Conservation (phyloP, 257 asterid genomes). For the Solanum clarkiae region DNA sequence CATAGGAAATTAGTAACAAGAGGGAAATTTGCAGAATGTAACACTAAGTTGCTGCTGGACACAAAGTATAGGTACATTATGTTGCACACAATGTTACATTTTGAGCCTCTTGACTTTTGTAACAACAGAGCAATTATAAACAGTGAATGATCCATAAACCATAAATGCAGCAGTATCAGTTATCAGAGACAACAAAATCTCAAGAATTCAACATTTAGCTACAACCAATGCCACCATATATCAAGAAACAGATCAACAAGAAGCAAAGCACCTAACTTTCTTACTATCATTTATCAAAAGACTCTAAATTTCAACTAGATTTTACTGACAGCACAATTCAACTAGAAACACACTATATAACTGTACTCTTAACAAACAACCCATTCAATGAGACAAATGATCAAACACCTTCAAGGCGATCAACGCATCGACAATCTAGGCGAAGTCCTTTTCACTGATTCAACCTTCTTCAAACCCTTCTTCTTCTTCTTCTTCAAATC, state of each 20-base stretch:
- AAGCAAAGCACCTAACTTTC: background rate
- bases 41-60: background rate
- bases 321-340: background rate
- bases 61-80: background rate
- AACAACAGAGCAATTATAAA: background rate
- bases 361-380: background rate
- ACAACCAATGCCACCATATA: background rate
- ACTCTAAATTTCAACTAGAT: background rate
- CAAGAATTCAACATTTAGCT: background rate
- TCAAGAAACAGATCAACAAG: background rate
- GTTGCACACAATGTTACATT: background rate
- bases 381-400: background rate
- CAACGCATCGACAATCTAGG: conserved; percentile 33
- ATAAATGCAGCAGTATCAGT: background rate
- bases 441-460: conserved; percentile 29
- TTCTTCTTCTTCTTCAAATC: conserved; percentile 8
- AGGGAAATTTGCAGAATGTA: background rate
- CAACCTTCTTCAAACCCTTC: conserved; percentile 8
- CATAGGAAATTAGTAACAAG: background rate
- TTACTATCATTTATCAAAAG: background rate
- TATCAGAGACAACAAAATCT: background rate
- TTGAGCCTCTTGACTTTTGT: too few species aligned
- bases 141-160: background rate
- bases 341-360: background rate
- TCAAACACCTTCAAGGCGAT: conserved; percentile 14